Evolutionary conservation across 2,329 filamentous ascomycete genomes (phyloP).

Genomic region (Berkeleyomyces basicola): DNA sequence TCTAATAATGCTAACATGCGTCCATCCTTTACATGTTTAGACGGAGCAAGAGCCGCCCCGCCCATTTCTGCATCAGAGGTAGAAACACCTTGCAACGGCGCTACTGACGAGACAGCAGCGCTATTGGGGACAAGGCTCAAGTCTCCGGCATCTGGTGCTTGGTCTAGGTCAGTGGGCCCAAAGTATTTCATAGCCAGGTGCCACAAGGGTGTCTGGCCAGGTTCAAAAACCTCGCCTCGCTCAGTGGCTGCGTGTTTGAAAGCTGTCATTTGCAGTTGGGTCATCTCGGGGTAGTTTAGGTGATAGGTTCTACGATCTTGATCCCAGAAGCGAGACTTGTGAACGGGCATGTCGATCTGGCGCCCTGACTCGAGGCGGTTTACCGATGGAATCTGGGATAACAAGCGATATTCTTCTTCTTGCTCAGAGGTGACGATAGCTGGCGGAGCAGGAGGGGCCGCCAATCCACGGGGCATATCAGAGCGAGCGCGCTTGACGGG

Average conservation of each 20-base stretch:
- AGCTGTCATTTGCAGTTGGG: conserved; percentile 37
- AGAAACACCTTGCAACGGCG: neutral
- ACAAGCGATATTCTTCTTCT: conserved; percentile 29
- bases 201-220: conserved; percentile 36
- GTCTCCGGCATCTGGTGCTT: conserved; percentile 12
- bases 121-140: neutral
- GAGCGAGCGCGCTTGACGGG: conserved; percentile 41
- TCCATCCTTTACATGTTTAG: neutral
- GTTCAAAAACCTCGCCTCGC: conserved; percentile 36
- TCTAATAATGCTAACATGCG: conserved; percentile 27
- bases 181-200: conserved; percentile 42
- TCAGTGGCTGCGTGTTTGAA: conserved; percentile 35
- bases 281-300: conserved; percentile 47
- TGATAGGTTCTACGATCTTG: conserved; percentile 41
- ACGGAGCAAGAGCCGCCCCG: neutral
- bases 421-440: conserved; percentile 20
- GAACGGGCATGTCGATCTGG: conserved; percentile 39
- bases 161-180: conserved; percentile 25
- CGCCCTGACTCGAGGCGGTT: conserved; percentile 33
- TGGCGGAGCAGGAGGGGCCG: neutral
- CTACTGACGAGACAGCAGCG: neutral
- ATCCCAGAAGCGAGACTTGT: conserved; percentile 42
- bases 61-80: neutral
- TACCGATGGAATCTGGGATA: conserved; percentile 34
- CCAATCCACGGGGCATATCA: conserved; percentile 17